phyloP scores from a whole-genome alignment of 306 rosid genomes.

The Prunus mume region DNA sequence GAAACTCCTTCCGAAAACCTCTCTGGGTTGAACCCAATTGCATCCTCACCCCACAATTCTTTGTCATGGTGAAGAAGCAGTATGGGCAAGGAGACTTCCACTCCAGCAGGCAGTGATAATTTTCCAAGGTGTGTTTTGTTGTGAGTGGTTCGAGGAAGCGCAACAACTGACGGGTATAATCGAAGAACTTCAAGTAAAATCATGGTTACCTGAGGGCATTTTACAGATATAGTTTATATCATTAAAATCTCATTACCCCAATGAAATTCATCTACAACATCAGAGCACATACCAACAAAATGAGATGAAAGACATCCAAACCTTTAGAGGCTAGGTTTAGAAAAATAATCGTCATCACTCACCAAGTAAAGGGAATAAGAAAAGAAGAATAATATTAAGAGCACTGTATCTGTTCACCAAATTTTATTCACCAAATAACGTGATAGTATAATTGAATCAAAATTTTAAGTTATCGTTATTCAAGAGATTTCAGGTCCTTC shows the following conservation, averaged over 20 bases:
- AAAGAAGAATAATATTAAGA: no score
- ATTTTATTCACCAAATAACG: no score
- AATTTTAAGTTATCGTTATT: no score
- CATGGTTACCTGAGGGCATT: slow-evolving; percentile 46
- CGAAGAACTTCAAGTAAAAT: slow-evolving; percentile 48
- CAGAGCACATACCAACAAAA: neutral
- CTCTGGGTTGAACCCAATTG: slow-evolving; percentile 50
- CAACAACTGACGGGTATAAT: slow-evolving; percentile 34
- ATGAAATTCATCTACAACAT: neutral
- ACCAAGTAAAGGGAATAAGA: no score
- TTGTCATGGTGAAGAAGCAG: slow-evolving; percentile 36
- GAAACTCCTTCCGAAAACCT: slow-evolving; percentile 50
- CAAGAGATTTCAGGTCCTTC: no score
- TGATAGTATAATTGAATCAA: no score
- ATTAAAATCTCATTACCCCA: no score
- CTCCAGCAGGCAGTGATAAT: slow-evolving; percentile 40
- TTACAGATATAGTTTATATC: neutral
- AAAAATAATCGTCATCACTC: no score
- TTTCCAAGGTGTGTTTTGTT: slow-evolving; percentile 37
- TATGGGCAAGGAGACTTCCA: slow-evolving; percentile 25
- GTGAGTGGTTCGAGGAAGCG: neutral
- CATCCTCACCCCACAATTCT: slow-evolving; percentile 62
- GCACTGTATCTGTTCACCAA: no score
- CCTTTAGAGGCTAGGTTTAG: neutral
- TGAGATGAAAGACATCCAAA: neutral